Conservation (phyloP, 129 eudicot genomes). For the sunflower (Helianthus annuus) region HanXRQr2.0-SUNRISE NC_035436.2:35306199-35306698, state of each 20-base stretch:
- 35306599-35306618: conserved; percentile 82
- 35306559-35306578: conserved; percentile 83
- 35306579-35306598: conserved; percentile 73
- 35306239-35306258: conserved; percentile 72
- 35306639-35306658: conserved; percentile 45
- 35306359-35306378: conserved; percentile 59
- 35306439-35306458: conserved; percentile 78
- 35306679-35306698: neutral
- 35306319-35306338: conserved; percentile 94
- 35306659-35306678: conserved; percentile 50
- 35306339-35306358: conserved; percentile 88
- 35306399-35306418: conserved; percentile 93
- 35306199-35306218: conserved; percentile 56
- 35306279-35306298: conserved; percentile 34
- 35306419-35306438: conserved; percentile 64
- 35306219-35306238: conserved; percentile 83
- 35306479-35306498: conserved; percentile 57
- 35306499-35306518: conserved; percentile 79
- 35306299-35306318: conserved; percentile 51
- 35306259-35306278: conserved; percentile 47
- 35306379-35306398: conserved; percentile 55
- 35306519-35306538: conserved; percentile 77
- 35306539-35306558: conserved; percentile 63
- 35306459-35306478: conserved; percentile 66
- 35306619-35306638: conserved; percentile 57